phyloP scores from a whole-genome alignment of 768 basidiomycete species.

The Xerocomus brunneocitrinus region DNA sequence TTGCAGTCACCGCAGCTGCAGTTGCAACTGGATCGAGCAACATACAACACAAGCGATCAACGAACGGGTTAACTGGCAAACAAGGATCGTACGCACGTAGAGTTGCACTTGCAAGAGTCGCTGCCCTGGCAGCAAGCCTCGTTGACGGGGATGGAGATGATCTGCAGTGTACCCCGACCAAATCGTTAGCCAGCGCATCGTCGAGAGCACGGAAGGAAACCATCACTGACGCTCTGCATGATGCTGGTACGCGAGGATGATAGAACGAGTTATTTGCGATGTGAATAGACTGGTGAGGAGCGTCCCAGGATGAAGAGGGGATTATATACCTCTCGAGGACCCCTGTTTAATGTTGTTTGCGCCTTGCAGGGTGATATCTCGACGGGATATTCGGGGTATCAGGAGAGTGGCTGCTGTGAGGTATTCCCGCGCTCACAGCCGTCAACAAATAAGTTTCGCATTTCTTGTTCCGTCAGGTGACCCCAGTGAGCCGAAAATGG shows the following conservation, averaged over 20 bases:
- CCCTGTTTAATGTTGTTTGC: neutral
- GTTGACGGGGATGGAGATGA: conserved; percentile 5
- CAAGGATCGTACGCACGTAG: neutral
- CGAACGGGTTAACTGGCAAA: neutral
- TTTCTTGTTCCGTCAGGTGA: neutral
- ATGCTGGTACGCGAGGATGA: neutral
- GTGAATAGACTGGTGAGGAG: neutral
- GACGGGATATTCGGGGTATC: neutral
- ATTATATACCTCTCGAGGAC: neutral
- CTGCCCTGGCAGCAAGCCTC: conserved; percentile 1
- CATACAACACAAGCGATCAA: neutral
- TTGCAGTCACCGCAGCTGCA: neutral
- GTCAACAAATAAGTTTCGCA: no score
- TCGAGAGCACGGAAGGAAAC: neutral
- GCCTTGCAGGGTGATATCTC: neutral
- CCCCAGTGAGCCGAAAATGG: neutral
- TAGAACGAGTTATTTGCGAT: neutral
- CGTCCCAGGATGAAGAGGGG: neutral
- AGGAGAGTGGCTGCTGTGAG: neutral
- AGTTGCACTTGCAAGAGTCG: neutral
- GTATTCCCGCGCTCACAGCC: neutral
- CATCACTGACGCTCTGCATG: conserved; percentile 17
- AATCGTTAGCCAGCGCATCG: neutral
- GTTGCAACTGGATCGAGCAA: neutral
- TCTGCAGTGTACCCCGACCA: neutral